Percentiles rank a stretch among this genome's conserved stretches.
These are phyloP conservation scores for Simplicillium sp. DNA, from an alignment of 2,329 filamentous ascomycete species.

Conservation along the genomic window DNA sequence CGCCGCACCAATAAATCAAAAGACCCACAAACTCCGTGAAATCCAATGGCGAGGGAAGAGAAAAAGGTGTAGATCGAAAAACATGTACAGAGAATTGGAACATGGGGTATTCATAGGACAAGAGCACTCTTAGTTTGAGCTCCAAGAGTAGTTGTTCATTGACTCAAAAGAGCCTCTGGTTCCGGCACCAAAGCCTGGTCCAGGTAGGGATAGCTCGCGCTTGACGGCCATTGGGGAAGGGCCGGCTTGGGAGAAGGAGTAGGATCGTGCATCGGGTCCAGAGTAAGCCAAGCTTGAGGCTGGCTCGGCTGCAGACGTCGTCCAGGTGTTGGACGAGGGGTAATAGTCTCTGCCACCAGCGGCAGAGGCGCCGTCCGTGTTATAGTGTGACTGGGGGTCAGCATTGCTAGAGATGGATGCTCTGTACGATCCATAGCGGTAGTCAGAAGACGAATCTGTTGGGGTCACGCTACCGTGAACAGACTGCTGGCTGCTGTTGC, in stretches of 20 bases:
- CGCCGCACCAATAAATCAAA: conserved; percentile 2
- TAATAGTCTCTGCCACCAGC: conserved; percentile 39
- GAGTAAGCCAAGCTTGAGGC: conserved; percentile 35
- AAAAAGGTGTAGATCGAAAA: conserved; percentile 1
- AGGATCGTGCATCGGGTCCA: conserved; percentile 35
- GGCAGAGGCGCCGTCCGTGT: conserved; percentile 17
- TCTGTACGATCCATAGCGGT: conserved; percentile 42
- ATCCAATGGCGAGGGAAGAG: conserved; percentile 3
- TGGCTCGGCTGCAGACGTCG: conserved; percentile 37
- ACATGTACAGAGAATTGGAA: conserved; percentile 3
- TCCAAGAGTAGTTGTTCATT: conserved; percentile 51
- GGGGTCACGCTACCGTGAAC: conserved; percentile 40
- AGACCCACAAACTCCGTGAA: conserved; percentile 4
- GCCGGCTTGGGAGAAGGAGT: conserved; percentile 31
- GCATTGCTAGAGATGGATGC: conserved; percentile 19
- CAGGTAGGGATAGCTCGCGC: conserved; percentile 26
- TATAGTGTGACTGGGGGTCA: conserved; percentile 19
- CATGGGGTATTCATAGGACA: not conserved
- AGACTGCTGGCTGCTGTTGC: conserved; percentile 43
- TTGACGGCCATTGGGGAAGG: conserved; percentile 19
- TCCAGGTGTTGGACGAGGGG: conserved; percentile 37
- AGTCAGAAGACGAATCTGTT: conserved; percentile 42
- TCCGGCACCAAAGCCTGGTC: conserved; percentile 26
- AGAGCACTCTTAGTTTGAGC: conserved; percentile 27
- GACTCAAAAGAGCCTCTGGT: conserved; percentile 35